These are phyloP conservation scores for Delphinella strobiligena DNA, from an alignment of 2,329 filamentous ascomycete genomes.

Conservation along the genomic window DNA sequence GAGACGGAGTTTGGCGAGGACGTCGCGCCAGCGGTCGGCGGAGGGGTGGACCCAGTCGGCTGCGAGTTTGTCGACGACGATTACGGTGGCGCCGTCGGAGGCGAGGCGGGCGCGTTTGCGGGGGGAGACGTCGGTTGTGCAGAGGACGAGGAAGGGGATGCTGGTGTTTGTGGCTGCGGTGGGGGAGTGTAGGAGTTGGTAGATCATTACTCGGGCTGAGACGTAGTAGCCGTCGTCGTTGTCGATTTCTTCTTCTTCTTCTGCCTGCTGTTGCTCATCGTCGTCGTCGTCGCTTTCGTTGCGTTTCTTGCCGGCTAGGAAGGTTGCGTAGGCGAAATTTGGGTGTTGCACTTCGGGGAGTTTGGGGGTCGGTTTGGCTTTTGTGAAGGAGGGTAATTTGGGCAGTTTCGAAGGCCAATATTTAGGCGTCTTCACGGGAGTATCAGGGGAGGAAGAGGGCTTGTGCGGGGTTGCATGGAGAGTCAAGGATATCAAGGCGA, in stretches of 20 bases:
- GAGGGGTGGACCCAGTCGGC: constrained; percentile 19
- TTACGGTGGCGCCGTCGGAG: constrained; percentile 24
- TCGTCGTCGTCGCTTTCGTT: constrained; percentile 11
- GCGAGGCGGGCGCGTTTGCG: constrained; percentile 23
- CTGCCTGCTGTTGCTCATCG: too few species aligned
- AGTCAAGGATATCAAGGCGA: too few species aligned
- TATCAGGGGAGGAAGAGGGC: too few species aligned
- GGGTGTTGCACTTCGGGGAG: constrained; percentile 1
- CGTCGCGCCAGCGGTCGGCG: constrained; percentile 20
- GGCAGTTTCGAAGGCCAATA: not conserved
- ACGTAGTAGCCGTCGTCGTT: constrained; percentile 24
- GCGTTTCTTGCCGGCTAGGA: constrained; percentile 19
- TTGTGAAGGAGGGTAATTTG: not conserved
- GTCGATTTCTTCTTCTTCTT: constrained; percentile 16
- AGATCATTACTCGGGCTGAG: constrained; percentile 22
- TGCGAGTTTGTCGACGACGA: constrained; percentile 21
- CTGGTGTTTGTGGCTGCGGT: constrained; percentile 21
- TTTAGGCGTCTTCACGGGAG: too few species aligned
- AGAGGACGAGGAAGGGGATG: constrained; percentile 27
- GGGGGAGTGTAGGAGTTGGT: constrained; percentile 26
- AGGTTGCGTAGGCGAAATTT: constrained; percentile 27
- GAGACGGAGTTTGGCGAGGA: constrained; percentile 25
- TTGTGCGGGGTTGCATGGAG: too few species aligned
- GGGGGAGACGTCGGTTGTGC: constrained; percentile 21
- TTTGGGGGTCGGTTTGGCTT: not conserved